Evolutionary conservation across 352 stramenopile species (phyloP).

Genomic region (Globisporangium iwayamae): DNA sequence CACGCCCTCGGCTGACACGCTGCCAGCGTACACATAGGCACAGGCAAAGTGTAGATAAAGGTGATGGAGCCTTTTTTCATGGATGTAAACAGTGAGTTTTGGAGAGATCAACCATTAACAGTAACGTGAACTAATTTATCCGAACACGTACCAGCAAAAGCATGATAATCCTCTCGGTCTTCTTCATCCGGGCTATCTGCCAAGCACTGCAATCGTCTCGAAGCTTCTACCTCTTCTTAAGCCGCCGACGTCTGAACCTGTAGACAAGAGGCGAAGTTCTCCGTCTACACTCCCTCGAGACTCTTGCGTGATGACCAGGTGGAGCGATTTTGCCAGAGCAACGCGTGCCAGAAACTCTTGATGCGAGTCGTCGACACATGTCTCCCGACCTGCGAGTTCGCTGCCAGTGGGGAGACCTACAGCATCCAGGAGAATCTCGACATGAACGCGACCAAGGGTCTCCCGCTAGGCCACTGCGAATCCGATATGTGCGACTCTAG

Average conservation of each 20-base stretch:
- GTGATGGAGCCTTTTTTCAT: not conserved
- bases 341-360: not conserved
- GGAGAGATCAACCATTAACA: no score
- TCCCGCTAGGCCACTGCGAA: not conserved
- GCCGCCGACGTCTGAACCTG: not conserved
- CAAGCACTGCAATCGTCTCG: not conserved
- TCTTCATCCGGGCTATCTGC: not conserved
- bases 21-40: conserved; percentile 16
- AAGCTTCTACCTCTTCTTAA: not conserved
- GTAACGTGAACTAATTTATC: no score
- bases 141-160: no score
- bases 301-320: not conserved
- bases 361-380: not conserved
- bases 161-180: no score
- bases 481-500: no score
- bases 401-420: not conserved
- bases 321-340: not conserved
- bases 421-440: not conserved
- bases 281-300: not conserved
- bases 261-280: not conserved
- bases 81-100: not conserved
- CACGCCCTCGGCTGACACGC: conserved; percentile 13
- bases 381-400: not conserved
- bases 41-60: not conserved
- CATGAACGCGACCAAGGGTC: not conserved